Base-by-base conservation (phyloP, 148 eudicot genomes). In the Hydrangea macrophylla region DNA sequence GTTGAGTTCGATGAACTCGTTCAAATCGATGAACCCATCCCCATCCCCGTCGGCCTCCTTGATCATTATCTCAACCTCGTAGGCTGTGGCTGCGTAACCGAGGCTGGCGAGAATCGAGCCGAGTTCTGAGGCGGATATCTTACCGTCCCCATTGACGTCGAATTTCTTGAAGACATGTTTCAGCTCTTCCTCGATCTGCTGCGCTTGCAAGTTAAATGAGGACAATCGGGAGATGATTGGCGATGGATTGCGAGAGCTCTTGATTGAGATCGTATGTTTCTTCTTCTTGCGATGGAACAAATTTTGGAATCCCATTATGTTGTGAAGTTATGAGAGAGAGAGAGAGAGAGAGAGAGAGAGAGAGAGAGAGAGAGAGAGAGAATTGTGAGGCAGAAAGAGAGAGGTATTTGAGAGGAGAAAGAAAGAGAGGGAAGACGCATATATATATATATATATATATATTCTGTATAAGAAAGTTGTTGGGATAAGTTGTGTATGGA, bases 81-180 rank as follows among this genome's bases (percentile, higher is more conserved):
- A 78, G 0, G 60, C 58, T 1, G 83, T 30, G 3, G 81, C 73
- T 0, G 57, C 20, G 45, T 73, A 60, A n/a, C 87, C 87, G 11
- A 83, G 58, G 64, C 77, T 71, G 17, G 59, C 57, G 78, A 80
- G 65, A 1, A 80, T 78, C 3, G 80, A 68, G 7, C 82, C 82
- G 33, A 84, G 74, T 57, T 84, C 88, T 1, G 82, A 60, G 3
- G 80, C 66, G 0, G 75, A 81, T 65, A 84, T 81, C 73, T 71
- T 84, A 4, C 83, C 85, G 60, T 84, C 88, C 11, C 88, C 88
- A 25, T 84, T 84, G 4, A 64, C 83, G 67, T 84, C 88, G 70
- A 84, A 84, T 54, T 84, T 84, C 51, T 73, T 81, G 69, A 81
- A 84, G 13, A 84, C 84, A 36, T 78, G 85, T 30, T 71, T 71